Evolutionary conservation across 148 eudicot species (phyloP), one percentile per base, ranked within the genome.

Genomic region (Arctostaphylos glauca): DNA sequence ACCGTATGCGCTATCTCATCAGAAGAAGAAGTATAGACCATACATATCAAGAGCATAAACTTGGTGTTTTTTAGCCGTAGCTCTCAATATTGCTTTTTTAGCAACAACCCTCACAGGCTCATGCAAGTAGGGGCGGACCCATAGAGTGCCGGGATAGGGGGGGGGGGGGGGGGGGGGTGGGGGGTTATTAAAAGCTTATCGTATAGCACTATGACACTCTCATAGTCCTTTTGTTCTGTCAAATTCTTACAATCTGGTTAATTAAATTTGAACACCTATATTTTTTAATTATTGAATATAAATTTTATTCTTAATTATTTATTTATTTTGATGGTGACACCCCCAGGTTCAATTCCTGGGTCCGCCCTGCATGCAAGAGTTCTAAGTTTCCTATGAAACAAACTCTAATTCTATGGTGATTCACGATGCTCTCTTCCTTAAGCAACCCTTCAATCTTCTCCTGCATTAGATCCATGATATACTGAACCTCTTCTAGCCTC

Each of bases 371-470:
- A 6, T 81, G 64, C 58, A 84, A 31, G 55, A 84, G 86, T 76
- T 75, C 76, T 48, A 84, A 75, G 79, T 84, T 84, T 55, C 86
- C 86, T 18, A 84, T 76, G 70, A 80, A 84, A 67, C 67, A 80
- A 43, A 89, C 77, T 46, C 91, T 43, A 9, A 89, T 76, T 21
- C 91, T 88, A 55, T 85, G 87, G 50, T 84, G 81, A 46, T 71
- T 76, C 41, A 85, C 78, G 41, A 89, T 72, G 52, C 85, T 81
- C 71, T 84, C 89, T 76, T 89, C 85, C 85, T 85, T 81, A 48
- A 84, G 83, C 81, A 89, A 84, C 2, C 84, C 85, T 67, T 89
- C 89, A 18, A 89, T 83, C 75, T 89, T 89, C 80, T 87, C 91
- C 81, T 38, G 84, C 86, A 87, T 73, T 8, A 86, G 44, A 18